Evolutionary conservation across 2,329 filamentous ascomycete genomes (phyloP).

Genomic region (Arthrobotrys sphaeroides): DNA sequence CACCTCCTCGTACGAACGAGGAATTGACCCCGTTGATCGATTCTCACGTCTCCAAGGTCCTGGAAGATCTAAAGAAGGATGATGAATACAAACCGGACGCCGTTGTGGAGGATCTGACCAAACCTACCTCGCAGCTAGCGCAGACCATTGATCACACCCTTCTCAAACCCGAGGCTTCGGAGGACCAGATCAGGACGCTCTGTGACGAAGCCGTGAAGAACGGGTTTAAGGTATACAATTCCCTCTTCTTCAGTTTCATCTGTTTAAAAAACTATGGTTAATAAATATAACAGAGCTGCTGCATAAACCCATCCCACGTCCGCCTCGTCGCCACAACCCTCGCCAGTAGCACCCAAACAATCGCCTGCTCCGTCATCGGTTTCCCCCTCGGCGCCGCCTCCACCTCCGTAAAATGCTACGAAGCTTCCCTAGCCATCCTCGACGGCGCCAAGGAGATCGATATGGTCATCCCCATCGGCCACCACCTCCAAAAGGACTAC

Average conservation of each 20-base stretch:
- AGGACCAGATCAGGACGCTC: slow-evolving; percentile 54
- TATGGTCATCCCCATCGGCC: slow-evolving; percentile 57
- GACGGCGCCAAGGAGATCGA: slow-evolving; percentile 58
- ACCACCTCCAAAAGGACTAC: slow-evolving; percentile 56
- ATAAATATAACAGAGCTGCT: slow-evolving; percentile 55
- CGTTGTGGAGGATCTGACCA: slow-evolving; percentile 51
- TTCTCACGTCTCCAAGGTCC: slow-evolving; percentile 53
- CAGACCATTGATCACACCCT: slow-evolving; percentile 56
- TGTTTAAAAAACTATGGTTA: neutral
- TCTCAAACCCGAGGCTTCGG: slow-evolving; percentile 56
- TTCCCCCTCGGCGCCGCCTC: slow-evolving; percentile 57
- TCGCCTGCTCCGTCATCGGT: slow-evolving; percentile 55
- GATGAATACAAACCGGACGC: slow-evolving; percentile 37
- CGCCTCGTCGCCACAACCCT: slow-evolving; percentile 40
- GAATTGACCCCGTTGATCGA: slow-evolving; percentile 51
- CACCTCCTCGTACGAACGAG: slow-evolving; percentile 14
- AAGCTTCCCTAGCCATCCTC: slow-evolving; percentile 56
- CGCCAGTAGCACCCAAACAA: neutral
- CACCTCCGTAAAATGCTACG: slow-evolving; percentile 56
- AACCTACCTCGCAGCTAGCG: slow-evolving; percentile 49
- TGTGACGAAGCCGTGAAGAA: slow-evolving; percentile 57
- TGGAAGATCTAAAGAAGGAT: slow-evolving; percentile 14
- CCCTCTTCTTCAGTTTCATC: neutral
- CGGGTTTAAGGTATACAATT: slow-evolving; percentile 55
- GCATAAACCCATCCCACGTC: slow-evolving; percentile 55